phyloP scores from a whole-genome alignment of 179 eudicot genomes.

The Beta corolliflora region DNA sequence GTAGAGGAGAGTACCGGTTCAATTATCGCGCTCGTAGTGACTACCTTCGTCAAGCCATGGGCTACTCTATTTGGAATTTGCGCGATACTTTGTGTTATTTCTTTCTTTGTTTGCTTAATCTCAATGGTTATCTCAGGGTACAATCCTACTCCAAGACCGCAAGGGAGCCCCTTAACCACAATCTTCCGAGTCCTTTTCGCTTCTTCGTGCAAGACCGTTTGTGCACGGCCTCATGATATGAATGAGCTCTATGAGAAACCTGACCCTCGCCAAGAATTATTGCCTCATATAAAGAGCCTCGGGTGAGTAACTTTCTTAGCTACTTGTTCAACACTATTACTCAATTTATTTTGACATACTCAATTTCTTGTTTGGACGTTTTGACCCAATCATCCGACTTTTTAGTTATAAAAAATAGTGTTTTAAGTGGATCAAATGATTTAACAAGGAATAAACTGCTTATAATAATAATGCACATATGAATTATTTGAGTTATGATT shows the following conservation, averaged over 20 bases:
- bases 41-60: constrained; percentile 12
- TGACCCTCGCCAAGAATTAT: not conserved
- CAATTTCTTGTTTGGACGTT: too few relatives aligned
- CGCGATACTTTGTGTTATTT: not conserved
- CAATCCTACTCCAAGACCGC: constrained; percentile 12
- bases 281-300: constrained; percentile 37
- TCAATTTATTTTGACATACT: not conserved
- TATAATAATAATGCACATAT: too few relatives aligned
- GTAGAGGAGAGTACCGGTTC: not conserved
- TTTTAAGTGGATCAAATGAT: too few relatives aligned
- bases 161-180: constrained; percentile 46
- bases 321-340: not conserved
- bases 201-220: constrained; percentile 29
- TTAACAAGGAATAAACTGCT: too few relatives aligned
- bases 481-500: too few relatives aligned
- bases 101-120: constrained; percentile 22
- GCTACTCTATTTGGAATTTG: constrained; percentile 7
- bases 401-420: too few relatives aligned
- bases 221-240: constrained; percentile 23
- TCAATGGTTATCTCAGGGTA: constrained; percentile 14
- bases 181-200: constrained; percentile 45
- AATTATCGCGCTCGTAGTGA: not conserved
- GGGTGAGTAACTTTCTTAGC: constrained; percentile 24
- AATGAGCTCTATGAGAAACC: constrained; percentile 29
- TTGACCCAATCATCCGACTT: too few relatives aligned